Conservation (phyloP, 306 rosid species). For the Lithocarpus polystachyus region DNA sequence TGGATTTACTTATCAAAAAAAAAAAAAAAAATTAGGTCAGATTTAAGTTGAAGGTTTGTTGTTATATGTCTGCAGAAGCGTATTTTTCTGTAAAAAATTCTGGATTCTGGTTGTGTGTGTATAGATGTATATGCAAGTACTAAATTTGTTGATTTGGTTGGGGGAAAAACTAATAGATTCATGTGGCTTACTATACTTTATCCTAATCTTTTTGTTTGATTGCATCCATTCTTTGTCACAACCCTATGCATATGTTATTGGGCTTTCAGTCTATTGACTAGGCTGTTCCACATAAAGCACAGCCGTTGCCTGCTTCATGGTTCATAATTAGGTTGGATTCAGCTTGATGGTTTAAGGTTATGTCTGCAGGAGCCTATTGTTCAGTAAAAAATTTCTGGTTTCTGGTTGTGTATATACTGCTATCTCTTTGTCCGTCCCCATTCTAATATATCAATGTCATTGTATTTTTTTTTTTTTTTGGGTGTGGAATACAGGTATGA, state of each 20-base stretch:
- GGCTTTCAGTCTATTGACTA: neutral
- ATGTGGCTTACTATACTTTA: no score
- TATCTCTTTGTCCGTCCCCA: neutral
- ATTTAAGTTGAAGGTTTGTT: neutral
- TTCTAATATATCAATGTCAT: neutral
- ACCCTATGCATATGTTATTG: no score
- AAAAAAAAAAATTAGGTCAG: neutral
- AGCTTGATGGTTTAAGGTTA: neutral
- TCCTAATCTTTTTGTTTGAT: no score
- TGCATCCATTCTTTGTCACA: no score
- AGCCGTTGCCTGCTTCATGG: neutral
- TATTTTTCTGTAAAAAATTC: neutral
- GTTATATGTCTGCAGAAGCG: neutral
- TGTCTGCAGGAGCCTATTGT: neutral
- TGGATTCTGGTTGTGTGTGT: neutral
- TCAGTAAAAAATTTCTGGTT: neutral
- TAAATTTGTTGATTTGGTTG: no score
- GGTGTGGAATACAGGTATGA: constrained; percentile 59
- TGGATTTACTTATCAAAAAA: no score
- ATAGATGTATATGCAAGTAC: no score
- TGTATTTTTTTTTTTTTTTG: no score
- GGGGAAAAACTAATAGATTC: no score
- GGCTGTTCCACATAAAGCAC: neutral
- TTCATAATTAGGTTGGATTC: neutral
- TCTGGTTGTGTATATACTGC: neutral